Evolutionary conservation across 2,329 filamentous ascomycete genomes (phyloP).

Genomic region (Aspergillus neotritici): DNA sequence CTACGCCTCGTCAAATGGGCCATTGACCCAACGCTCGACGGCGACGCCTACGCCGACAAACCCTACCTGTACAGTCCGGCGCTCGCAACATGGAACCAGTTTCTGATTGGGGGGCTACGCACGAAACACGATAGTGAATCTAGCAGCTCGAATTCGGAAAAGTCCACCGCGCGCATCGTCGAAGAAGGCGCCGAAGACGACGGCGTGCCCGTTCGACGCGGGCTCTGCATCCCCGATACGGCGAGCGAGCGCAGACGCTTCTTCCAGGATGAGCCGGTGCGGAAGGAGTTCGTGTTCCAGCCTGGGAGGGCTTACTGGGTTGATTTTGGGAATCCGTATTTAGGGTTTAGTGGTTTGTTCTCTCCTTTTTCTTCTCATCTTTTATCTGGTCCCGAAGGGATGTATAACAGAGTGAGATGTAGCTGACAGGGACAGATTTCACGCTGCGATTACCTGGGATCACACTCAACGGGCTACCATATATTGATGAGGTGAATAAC

Average conservation of each 20-base stretch:
- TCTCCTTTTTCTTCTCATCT: neutral
- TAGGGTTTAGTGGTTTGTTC: conserved; percentile 68
- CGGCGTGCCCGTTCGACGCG: conserved; percentile 41
- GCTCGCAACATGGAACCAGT: conserved; percentile 70
- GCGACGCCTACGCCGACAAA: conserved; percentile 79
- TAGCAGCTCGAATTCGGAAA: no score
- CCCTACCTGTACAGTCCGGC: conserved; percentile 83
- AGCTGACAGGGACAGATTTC: conserved; percentile 24
- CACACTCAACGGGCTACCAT: conserved; percentile 30
- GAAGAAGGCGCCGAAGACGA: conserved; percentile 61
- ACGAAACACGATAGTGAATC: conserved; percentile 17
- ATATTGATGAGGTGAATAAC: conserved; percentile 64
- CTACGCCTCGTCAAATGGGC: conserved; percentile 83
- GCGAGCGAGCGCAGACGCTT: conserved; percentile 54
- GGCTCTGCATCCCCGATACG: conserved; percentile 48
- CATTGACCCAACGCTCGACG: conserved; percentile 85
- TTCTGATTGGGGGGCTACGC: conserved; percentile 57
- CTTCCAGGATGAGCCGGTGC: conserved; percentile 53
- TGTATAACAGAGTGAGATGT: neutral
- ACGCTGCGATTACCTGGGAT: conserved; percentile 36
- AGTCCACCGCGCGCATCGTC: conserved; percentile 39
- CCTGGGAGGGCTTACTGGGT: conserved; percentile 56
- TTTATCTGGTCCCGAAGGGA: neutral
- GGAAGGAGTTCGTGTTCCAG: conserved; percentile 57
- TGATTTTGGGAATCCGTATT: conserved; percentile 86